Evolutionary conservation across 768 basidiomycete species (phyloP), one percentile per base, ranked within the genome.

Genomic region (Fomitopsis pulvina): DNA sequence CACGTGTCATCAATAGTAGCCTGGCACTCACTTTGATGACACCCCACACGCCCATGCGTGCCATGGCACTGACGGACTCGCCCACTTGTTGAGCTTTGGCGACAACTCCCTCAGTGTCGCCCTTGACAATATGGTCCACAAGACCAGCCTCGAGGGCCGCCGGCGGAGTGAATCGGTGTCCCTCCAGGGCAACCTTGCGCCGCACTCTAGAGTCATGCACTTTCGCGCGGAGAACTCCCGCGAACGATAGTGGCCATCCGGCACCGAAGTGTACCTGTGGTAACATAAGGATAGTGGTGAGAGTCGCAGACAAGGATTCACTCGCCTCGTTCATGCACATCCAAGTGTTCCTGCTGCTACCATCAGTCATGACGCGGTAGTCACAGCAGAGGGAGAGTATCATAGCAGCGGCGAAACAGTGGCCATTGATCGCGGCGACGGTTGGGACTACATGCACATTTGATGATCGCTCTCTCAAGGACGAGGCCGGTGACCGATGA

Each of bases 261-360:
- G 91, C 89, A 45, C 89, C 90, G 58, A 94, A 92, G 61, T 85
- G 82, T 38, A 92, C 69, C 85, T 88, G 48, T 28, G 16, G 51
- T n/a, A 7, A 27, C 28, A 12, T 45, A 24, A 42, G 30, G 7
- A 4, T 5, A 11, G 28, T 26, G 11, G 42, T 11, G 6, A 27
- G 42, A 21, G 22, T 8, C 14, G 3, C 43, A 11, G 25, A 4
- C 16, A n/a, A 26, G 30, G 32, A 50, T 38, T 26, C 18, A 18
- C 61, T 45, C 48, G 88, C 86, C 71, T 95, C 93, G 61, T 95
- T 97, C 92, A 96, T 95, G 63, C 84, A 89, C 45, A 89, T 67
- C 86, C 91, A 93, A 1, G 86, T 84, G 60, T 83, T 81, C 26
- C 83, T 83, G 57, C 75, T 78, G 58, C 72, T 82, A 14, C 85